Evolutionary conservation across 768 basidiomycete species (phyloP), one percentile per base, ranked within the genome.

Genomic region (Suillus sp.): DNA sequence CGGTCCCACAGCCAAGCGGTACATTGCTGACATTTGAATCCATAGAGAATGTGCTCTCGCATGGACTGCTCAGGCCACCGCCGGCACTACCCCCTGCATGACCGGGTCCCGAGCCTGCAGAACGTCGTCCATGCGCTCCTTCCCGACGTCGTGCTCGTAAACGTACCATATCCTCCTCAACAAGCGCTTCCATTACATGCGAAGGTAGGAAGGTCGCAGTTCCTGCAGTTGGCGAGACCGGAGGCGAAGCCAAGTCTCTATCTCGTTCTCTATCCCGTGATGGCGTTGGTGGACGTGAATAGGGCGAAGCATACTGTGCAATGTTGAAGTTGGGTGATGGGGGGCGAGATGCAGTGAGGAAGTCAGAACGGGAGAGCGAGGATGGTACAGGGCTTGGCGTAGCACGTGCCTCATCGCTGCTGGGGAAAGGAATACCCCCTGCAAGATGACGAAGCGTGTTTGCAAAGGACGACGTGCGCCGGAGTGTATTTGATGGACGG

Each of bases 151-250:
- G 84, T 37, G 92, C 89, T 25, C 89, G 80, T 42, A 98, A 71
- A 4, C 96, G 86, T 64, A 96, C 93, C 91, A 96, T 93, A 69
- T 99, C 96, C 71, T 96, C 95, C 69, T 94, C 93, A 74, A 95
- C 92, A 34, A 99, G 79, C 0, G 91, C 91, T 65, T 93, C 90
- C 79, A 97, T 92, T 25, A 95, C 92, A 68, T 92, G 84, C 14
- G 86, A 89, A 2, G 93, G 86, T 43, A 82, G 70, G 70, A 90
- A 94, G 60, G 87, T 85, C 48, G 79, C 78, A 1, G 79, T 76
- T 1, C 76, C 63, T 35, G 74, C 78, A 32, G 75, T 68, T 3
- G 69, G 60, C 20, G 77, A 77, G 11, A 77, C 75, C 4, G 76
- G 78, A 8, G 75, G 66, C 2, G 75, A 71, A 54, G 68, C 66